Evolutionary conservation across 2,329 filamentous ascomycete species (phyloP), one percentile per base, ranked within the genome.

Genomic region (Xylaria sp.): DNA sequence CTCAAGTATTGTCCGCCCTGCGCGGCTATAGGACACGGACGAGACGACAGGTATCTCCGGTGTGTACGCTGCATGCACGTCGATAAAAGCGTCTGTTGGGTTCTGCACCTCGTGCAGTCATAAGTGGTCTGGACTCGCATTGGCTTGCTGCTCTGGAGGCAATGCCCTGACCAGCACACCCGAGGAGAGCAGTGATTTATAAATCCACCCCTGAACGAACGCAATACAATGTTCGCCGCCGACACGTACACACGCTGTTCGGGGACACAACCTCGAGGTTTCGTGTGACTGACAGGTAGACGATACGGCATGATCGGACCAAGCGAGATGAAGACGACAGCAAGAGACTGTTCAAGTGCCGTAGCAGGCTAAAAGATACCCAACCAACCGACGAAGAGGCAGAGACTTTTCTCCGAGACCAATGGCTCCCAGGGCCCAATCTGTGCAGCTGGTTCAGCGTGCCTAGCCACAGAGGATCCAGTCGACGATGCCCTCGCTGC

Each of bases 31-130:
- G 51, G 56, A 46, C n/a, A 51, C 41, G 21, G 54, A 51, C 29
- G 38, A 25, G 48, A 37, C 43, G 35, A 49, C 52, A 37, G 44
- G 31, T 58, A 41, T 38, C 17, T 31, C 51, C 54, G 55, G 49
- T 46, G 62, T 49, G 13, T 51, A 62, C 59, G 58, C 59, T 54
- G n/a, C 47, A 64, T 64, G 62, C 62, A 62, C 21, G 58, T 55
- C 38, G 54, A 55, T 62, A 33, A 44, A 62, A 62, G 17, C 43
- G 44, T 48, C 52, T 29, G 49, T 19, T n/a, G 47, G 52, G 38
- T 48, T 21, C 58, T 61, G 61, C 53, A 57, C 37, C 43, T 49
- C 54, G 17, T 29, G 10, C 21, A 47, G 44, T 44, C 31, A 29
- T 41, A 56, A 52, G 46, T 25, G 48, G 47, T 37, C 58, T 58